Evolutionary conservation across 2,329 filamentous ascomycete species (phyloP).

Genomic region (Exophiala dermatitidis): DNA sequence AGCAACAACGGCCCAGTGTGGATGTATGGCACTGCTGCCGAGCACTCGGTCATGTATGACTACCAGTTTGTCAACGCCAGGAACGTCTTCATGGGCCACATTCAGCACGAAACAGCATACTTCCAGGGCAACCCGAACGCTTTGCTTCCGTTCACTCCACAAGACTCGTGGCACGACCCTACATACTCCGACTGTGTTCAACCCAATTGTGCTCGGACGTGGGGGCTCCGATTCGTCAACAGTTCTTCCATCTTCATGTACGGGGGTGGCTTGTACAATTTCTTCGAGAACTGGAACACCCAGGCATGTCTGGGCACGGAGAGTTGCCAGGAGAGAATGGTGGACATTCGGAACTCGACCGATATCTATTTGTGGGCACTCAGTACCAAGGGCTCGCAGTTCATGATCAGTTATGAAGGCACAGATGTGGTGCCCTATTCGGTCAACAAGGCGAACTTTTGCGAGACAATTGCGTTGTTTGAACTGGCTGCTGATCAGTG

Average conservation of each 20-base stretch:
- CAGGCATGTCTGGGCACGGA: slow-evolving; percentile 32
- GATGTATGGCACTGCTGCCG: slow-evolving; percentile 58
- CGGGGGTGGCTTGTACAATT: slow-evolving; percentile 59
- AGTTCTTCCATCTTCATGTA: slow-evolving; percentile 52
- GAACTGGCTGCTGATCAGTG: slow-evolving; percentile 19
- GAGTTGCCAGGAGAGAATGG: slow-evolving; percentile 24
- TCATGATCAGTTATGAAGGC: slow-evolving; percentile 24
- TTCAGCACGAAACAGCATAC: slow-evolving; percentile 66
- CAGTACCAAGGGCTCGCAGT: slow-evolving; percentile 23
- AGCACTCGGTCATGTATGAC: slow-evolving; percentile 64
- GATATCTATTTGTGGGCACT: slow-evolving; percentile 25
- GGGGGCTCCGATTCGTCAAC: slow-evolving; percentile 57
- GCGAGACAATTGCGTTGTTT: slow-evolving; percentile 22
- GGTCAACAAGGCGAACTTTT: slow-evolving; percentile 23
- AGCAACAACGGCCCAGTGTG: slow-evolving; percentile 40
- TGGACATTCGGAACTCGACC: slow-evolving; percentile 20
- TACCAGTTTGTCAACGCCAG: slow-evolving; percentile 57
- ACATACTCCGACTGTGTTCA: slow-evolving; percentile 42
- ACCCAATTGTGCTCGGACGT: slow-evolving; percentile 42
- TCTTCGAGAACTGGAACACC: slow-evolving; percentile 48
- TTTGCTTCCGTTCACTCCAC: slow-evolving; percentile 48
- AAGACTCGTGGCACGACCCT: slow-evolving; percentile 43
- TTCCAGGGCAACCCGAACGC: slow-evolving; percentile 60
- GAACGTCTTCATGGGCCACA: slow-evolving; percentile 56
- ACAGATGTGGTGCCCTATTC: slow-evolving; percentile 21